Percentiles rank a stretch among this genome's conserved stretches.
phyloP scores from a whole-genome alignment of 1,284 basidiomycete species.

The Cutaneotrichosporon cavernicola region DNA sequence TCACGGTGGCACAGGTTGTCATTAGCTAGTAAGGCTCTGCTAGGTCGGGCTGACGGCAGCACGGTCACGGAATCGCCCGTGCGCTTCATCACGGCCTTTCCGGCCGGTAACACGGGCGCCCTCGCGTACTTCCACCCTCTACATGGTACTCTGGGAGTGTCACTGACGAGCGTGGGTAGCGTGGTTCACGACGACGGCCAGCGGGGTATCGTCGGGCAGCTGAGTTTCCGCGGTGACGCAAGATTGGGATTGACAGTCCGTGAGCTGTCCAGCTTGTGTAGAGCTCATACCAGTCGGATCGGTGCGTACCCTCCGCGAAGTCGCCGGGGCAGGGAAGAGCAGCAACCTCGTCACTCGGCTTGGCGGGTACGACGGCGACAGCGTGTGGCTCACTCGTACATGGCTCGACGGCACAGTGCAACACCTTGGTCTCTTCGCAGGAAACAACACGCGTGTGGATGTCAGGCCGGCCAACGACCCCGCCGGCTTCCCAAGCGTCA shows the following conservation, averaged over 20 bases:
- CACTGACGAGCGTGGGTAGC: constrained; percentile 36
- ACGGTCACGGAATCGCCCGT: constrained; percentile 38
- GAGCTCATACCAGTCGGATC: constrained; percentile 45
- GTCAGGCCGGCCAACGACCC: constrained; percentile 45
- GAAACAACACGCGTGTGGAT: constrained; percentile 36
- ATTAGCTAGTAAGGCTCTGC: constrained; percentile 36
- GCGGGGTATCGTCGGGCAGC: constrained; percentile 51
- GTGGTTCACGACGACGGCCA: constrained; percentile 39
- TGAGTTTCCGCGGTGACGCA: constrained; percentile 50
- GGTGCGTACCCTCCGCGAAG: constrained; percentile 54
- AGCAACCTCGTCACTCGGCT: constrained; percentile 57
- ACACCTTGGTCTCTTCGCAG: constrained; percentile 45
- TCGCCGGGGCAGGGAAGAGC: constrained; percentile 48
- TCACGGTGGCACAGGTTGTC: constrained; percentile 53
- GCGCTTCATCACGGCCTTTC: constrained; percentile 55
- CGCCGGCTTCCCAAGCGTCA: constrained; percentile 28
- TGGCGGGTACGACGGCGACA: constrained; percentile 42
- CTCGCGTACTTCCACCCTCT: constrained; percentile 53
- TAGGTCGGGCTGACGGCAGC: constrained; percentile 31
- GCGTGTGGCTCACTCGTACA: constrained; percentile 51
- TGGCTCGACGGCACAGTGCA: constrained; percentile 55
- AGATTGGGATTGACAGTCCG: constrained; percentile 53
- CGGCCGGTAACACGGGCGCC: constrained; percentile 55
- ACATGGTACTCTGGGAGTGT: constrained; percentile 28
- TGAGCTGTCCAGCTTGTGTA: constrained; percentile 14